Evolutionary conservation across 306 rosid species (phyloP).

Genomic region (Corylus avellana): DNA sequence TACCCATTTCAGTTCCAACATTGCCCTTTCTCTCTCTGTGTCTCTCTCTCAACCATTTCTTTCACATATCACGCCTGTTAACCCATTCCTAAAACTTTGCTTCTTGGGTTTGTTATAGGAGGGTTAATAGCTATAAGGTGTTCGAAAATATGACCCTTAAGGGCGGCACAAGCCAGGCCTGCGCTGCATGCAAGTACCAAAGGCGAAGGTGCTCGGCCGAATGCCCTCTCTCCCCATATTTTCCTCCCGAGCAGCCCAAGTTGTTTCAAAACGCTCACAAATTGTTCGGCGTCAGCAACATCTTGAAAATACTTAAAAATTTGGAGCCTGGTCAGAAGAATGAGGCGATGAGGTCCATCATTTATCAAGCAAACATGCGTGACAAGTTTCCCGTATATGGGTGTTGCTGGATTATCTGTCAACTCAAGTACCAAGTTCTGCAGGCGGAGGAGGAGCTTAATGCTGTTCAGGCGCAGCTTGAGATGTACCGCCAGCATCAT

Average conservation of each 20-base stretch:
- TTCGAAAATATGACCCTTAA: slow-evolving; percentile 54
- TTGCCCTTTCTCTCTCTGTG: slow-evolving; percentile 2
- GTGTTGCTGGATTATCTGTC: slow-evolving; percentile 55
- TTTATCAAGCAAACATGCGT: slow-evolving; percentile 55
- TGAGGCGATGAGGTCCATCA: slow-evolving; percentile 65
- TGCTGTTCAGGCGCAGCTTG: slow-evolving; percentile 53
- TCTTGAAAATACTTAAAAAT: slow-evolving; percentile 45
- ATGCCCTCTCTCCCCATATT: slow-evolving; percentile 66
- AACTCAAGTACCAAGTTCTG: slow-evolving; percentile 48
- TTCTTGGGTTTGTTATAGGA: not conserved
- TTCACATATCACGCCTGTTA: not conserved
- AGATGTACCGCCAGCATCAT: slow-evolving; percentile 53
- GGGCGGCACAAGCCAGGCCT: slow-evolving; percentile 70
- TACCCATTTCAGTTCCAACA: slow-evolving; percentile 14
- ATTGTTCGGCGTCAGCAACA: slow-evolving; percentile 74
- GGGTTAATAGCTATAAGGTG: too few relatives aligned
- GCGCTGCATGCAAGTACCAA: slow-evolving; percentile 76
- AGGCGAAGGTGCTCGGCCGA: slow-evolving; percentile 67
- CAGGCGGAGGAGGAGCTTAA: slow-evolving; percentile 57
- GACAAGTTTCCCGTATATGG: slow-evolving; percentile 65
- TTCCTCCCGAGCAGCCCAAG: slow-evolving; percentile 74
- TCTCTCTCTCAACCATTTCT: slow-evolving; percentile 9
- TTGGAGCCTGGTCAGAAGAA: slow-evolving; percentile 46
- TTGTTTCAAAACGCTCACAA: slow-evolving; percentile 63
- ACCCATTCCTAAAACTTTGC: not conserved